Evolutionary conservation across 1,284 basidiomycete species (phyloP), one percentile per base, ranked within the genome.

Genomic region (Tylopilus sp.): DNA sequence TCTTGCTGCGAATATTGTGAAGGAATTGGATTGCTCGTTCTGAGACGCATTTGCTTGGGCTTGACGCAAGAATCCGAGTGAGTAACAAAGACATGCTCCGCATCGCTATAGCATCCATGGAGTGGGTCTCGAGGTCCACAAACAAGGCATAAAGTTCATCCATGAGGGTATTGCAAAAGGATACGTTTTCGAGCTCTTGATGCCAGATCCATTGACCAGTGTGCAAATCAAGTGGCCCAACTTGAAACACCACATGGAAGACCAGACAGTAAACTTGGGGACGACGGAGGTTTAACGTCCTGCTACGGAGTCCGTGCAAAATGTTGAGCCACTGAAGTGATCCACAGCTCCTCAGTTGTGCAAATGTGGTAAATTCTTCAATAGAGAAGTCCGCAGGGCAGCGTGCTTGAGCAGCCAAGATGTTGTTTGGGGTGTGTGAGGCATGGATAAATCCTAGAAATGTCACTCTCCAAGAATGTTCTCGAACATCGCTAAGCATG

Each of bases 301-400:
- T 72, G 18, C 78, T 74, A 16, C 73, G 74, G 24, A 87, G 63
- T 64, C 81, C 84, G 22, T 79, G 76, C 12, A 79, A 66, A 13
- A 87, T 82, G 62, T 88, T 88, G 44, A 82, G 66, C 86, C 86
- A 87, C 55, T 87, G 36, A 36, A 36, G 36, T 36, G 36, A 36
- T 2, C 36, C 36, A 36, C 36, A 8, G 36, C 36, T 36, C 36
- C 36, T 36, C 36, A 36, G 10, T 8, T 36, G 36, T 13, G 36
- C 36, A 36, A 36, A 36, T 36, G 36, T 13, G 12, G 36, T 36
- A 36, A 36, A 36, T 36, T 36, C 36, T 36, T 36, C 36, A 13
- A 36, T 13, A 36, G 36, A 36, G 36, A 36, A 36, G 36, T 36
- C 36, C 10, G 36, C 12, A 13, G 36, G 36, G 36, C 36, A 36